Evolutionary conservation across 176 grass and related monocot species (phyloP), one percentile per base, ranked within the genome.

Genomic region (Hsuehochloa calcarea): DNA sequence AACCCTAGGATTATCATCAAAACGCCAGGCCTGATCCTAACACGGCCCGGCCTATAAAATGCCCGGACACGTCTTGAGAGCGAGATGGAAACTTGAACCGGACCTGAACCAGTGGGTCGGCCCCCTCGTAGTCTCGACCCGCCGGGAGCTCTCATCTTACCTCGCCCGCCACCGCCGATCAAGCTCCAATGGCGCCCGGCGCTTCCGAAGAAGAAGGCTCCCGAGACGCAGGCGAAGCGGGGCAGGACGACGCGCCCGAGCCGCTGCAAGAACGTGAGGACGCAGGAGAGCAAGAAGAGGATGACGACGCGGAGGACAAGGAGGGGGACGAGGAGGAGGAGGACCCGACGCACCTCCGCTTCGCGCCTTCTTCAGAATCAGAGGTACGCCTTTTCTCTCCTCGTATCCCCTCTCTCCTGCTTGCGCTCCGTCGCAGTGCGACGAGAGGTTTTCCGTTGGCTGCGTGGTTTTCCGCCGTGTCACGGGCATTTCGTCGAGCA

Each of bases 321-420:
- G 79, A 26, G 27, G 8, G 39, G 26, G 78, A 86, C 0, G 88
- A 78, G 15, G 88, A 82, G 27, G 90, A 87, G 19, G 85, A 90
- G n/a, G n/a, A n/a, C 80, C 86, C 91, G 41, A 84, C 29, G 29
- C 29, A 29, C 29, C 29, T 29, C 29, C 29, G 1, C 29, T 29
- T 29, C 29, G 29, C 29, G 29, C 29, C 29, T 29, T 29, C 29
- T 29, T 29, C 1, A 29, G 29, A 29, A 29, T 29, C 29, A 29
- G 29, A 29, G 29, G 29, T 29, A 29, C 29, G 29, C 29, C 29
- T 29, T 29, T 29, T 29, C 29, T 1, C 29, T 29, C 29, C 29
- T 29, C 29, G 29, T 29, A 29, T 29, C 29, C 29, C 29, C 29
- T 29, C 29, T 29, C 29, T 29, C 29, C 29, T 29, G 29, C 1